These are phyloP conservation scores for Aureobasidium lini DNA, from an alignment of 2,329 filamentous ascomycete species.

Conservation along the genomic window DNA sequence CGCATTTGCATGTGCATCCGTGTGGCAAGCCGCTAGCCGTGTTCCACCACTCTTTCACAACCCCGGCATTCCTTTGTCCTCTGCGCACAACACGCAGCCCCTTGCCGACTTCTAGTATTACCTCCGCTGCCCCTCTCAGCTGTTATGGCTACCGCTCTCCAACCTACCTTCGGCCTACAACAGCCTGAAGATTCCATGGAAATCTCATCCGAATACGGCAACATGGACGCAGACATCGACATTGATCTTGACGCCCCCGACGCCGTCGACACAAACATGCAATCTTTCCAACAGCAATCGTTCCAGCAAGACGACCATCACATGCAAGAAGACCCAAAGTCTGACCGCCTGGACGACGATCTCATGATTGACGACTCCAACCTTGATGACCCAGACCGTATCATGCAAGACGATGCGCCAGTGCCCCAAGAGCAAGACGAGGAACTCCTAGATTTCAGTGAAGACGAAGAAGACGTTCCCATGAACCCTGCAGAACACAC, in stretches of 20 bases:
- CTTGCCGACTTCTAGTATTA: not conserved
- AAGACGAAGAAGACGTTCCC: constrained; percentile 22
- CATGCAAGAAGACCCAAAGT: constrained; percentile 47
- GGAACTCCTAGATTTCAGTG: constrained; percentile 32
- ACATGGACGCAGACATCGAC: constrained; percentile 46
- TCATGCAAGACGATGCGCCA: constrained; percentile 16
- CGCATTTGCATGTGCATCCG: not conserved
- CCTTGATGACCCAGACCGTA: constrained; percentile 16
- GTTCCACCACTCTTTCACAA: not conserved
- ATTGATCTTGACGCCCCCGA: constrained; percentile 50
- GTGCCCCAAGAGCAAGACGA: constrained; percentile 22
- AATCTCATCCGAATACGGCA: constrained; percentile 42
- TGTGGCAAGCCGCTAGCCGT: constrained; percentile 10
- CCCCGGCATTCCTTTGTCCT: constrained; percentile 4
- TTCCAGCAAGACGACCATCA: constrained; percentile 43
- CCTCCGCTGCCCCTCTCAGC: not conserved
- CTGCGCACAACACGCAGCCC: not conserved
- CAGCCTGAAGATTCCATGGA: constrained; percentile 48
- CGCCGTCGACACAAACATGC: constrained; percentile 14
- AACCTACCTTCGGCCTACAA: constrained; percentile 20
- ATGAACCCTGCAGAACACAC: constrained; percentile 11
- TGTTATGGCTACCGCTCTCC: constrained; percentile 17
- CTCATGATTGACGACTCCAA: constrained; percentile 24
- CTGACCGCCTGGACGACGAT: constrained; percentile 24
- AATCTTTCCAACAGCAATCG: constrained; percentile 15